Evolutionary conservation across 768 basidiomycete species (phyloP).

Genomic region (Paxillus rubicundulus): DNA sequence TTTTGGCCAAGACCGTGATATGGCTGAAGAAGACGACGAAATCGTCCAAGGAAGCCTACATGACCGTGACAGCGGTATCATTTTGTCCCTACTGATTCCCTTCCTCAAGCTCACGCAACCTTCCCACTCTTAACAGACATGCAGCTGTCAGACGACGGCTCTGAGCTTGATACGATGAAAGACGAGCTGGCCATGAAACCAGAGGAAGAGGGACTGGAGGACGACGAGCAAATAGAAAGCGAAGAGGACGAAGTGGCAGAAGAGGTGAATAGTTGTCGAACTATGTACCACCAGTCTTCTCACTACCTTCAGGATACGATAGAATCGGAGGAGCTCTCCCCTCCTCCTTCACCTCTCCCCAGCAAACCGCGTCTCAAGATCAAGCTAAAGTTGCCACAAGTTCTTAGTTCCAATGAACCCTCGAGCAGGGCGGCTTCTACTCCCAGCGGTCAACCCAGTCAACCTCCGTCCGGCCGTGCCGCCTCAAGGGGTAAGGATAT

Average conservation of each 20-base stretch:
- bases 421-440: constrained; percentile 28
- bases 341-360: constrained; percentile 27
- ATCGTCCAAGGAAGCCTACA: background rate
- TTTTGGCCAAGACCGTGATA: constrained; percentile 5
- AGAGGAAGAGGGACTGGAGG: constrained; percentile 41
- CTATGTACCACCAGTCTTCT: constrained; percentile 12
- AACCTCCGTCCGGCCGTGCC: constrained; percentile 23
- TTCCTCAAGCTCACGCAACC: constrained; percentile 6
- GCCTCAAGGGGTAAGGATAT: constrained; percentile 21
- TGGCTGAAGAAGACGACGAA: constrained; percentile 9
- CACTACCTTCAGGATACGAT: constrained; percentile 21
- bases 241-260: constrained; percentile 32
- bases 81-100: background rate
- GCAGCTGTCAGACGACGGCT: constrained; percentile 22
- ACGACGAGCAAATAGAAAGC: constrained; percentile 33
- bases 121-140: constrained; percentile 15
- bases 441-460: constrained; percentile 23
- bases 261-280: constrained; percentile 16
- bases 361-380: constrained; percentile 54
- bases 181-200: constrained; percentile 28
- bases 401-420: constrained; percentile 32
- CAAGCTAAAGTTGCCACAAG: constrained; percentile 53
- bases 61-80: constrained; percentile 1
- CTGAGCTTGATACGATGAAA: constrained; percentile 37
- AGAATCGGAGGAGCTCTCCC: constrained; percentile 35